Evolutionary conservation across 371 early-diverging fungal genomes (phyloP), one percentile per base, ranked within the genome.

Genomic region (Mucor saturninus): DNA sequence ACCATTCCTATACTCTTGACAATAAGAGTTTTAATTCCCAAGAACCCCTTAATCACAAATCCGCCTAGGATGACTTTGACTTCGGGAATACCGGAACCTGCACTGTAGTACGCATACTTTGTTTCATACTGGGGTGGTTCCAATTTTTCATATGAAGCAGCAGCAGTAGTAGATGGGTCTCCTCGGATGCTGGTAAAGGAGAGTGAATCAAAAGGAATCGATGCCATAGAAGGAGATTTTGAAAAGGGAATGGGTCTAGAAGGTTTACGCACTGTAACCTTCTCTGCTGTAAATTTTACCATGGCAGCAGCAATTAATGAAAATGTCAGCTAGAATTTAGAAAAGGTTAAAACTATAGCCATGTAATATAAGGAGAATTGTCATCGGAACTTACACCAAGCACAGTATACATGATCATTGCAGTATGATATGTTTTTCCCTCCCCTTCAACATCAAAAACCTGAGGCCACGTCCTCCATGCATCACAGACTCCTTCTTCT

Each of bases 11-110:
- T 64, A 65, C 86, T 86, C 73, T 98, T 98, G 56, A 95, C 87
- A 42, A 93, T 31, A 49, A 97, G 75, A 21, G 97, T 97, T 74
- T 90, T 83, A 4, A 86, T 76, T 37, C 95, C 95, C 57, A 98
- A 76, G 65, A 93, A 98, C 7, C 92, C 91, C 49, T 90, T 84
- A 58, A 98, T 93, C 15, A 95, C 88, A 75, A 97, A 98, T 8
- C 98, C 98, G 52, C 94, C 89, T 54, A 98, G 72, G 60, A 97
- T 95, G 38, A 93, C 93, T 75, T 98, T 98, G 68, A 97, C 92
- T 76, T 97, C 97, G 2, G 97, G 91, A 52, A 98, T 91, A 38
- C 97, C 98, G 5, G 93, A 91, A 8, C 98, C 98, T 1, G 97
- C 96, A 11, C 95, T 93, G 60, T 78, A 79, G 50, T 79, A 81